A percentile compares a stretch with the other conserved stretches of the same genome.
Evolutionary conservation across 106 monocot species (phyloP).

Genomic region (Amphibolis antarctica): DNA sequence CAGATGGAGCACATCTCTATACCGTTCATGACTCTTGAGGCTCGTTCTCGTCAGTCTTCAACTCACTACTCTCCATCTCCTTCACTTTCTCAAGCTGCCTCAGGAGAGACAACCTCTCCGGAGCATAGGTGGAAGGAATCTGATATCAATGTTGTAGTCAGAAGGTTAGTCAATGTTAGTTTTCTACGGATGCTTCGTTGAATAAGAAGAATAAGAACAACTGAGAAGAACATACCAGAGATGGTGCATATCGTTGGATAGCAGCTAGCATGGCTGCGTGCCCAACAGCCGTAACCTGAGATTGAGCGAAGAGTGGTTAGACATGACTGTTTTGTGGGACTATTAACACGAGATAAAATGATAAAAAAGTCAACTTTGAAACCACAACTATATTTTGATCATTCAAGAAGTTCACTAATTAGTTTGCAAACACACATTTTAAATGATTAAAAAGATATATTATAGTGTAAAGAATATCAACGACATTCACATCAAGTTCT

Average conservation of each 20-base stretch:
- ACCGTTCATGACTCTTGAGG: slow-evolving; percentile 11
- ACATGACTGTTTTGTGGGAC: no score
- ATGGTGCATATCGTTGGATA: slow-evolving; percentile 88
- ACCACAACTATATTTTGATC: no score
- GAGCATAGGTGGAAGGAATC: slow-evolving; percentile 93
- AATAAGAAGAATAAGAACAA: not conserved
- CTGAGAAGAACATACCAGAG: slow-evolving; percentile 43
- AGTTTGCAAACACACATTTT: no score
- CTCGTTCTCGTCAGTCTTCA: slow-evolving; percentile 29
- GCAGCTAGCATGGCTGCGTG: slow-evolving; percentile 95
- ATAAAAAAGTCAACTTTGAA: no score
- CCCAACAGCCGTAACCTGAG: slow-evolving; percentile 92
- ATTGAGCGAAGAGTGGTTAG: not conserved
- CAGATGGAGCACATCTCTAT: not conserved
- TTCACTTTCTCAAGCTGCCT: slow-evolving; percentile 95
- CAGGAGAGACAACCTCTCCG: slow-evolving; percentile 79
- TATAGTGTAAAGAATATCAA: no score
- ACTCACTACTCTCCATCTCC: slow-evolving; percentile 50
- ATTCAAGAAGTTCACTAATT: no score
- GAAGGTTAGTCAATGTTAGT: not conserved
- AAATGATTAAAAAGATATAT: no score
- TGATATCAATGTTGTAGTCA: slow-evolving; percentile 7
- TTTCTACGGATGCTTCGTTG: not conserved
- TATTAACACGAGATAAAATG: no score
- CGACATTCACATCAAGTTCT: no score